Percentiles rank a stretch among this genome's conserved stretches.
Evolutionary conservation across 2,329 filamentous ascomycete genomes (phyloP).

Genomic region (Cercospora brassicicola): DNA sequence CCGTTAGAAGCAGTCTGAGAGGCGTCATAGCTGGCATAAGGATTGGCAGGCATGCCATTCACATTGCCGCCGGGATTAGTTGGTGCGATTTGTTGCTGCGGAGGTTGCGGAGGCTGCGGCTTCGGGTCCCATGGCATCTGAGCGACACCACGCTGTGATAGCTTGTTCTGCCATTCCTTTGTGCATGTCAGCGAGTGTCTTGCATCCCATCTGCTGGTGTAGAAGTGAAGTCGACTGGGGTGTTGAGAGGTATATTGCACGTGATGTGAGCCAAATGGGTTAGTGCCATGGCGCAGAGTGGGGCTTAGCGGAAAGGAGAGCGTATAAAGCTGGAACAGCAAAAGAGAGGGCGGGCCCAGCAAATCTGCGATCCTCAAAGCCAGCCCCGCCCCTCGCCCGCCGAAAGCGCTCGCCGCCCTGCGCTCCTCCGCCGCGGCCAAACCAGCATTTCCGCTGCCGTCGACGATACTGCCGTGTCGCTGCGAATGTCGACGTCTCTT

Average conservation of each 20-base stretch:
- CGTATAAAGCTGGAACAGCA: conserved; percentile 49
- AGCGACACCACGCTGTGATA: conserved; percentile 80
- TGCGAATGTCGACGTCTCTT: neutral
- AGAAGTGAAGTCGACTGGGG: neutral
- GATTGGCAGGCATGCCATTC: conserved; percentile 27
- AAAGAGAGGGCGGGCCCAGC: conserved; percentile 47
- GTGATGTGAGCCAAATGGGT: conserved; percentile 37
- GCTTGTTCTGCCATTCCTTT: conserved; percentile 91
- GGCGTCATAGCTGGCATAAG: conserved; percentile 25
- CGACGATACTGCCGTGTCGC: neutral
- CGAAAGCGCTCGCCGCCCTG: conserved; percentile 2
- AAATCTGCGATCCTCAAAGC: conserved; percentile 41
- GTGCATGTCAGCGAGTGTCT: conserved; percentile 15
- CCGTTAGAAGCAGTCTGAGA: conserved; percentile 43
- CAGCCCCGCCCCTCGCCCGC: conserved; percentile 47
- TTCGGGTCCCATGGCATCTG: conserved; percentile 94
- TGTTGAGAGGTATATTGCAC: conserved; percentile 18
- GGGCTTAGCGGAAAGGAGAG: conserved; percentile 26
- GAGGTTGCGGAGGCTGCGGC: conserved; percentile 58
- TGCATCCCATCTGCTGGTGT: neutral
- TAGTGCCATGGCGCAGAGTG: conserved; percentile 33
- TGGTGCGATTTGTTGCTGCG: conserved; percentile 35
- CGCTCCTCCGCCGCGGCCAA: conserved; percentile 26
- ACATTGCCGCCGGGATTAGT: conserved; percentile 30
- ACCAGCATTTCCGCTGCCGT: conserved; percentile 4